A percentile compares a stretch with the other conserved stretches of the same genome.
Evolutionary conservation across 2,329 filamentous ascomycete species (phyloP).

Genomic region (Orbilia brochopaga): DNA sequence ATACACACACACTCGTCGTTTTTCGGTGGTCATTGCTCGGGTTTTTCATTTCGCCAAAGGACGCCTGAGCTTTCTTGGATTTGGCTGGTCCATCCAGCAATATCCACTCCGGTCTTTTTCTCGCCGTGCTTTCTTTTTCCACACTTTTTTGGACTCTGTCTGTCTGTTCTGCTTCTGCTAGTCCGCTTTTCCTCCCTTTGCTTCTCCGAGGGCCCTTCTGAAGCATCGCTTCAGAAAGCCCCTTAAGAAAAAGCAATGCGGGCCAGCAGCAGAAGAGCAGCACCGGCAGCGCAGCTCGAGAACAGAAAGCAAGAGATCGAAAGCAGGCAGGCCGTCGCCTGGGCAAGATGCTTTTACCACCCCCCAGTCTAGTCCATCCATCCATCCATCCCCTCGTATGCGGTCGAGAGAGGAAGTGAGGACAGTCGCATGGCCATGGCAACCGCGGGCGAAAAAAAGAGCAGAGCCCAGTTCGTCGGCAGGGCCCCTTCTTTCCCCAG

Average conservation of each 20-base stretch:
- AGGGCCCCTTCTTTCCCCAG: slow-evolving; percentile 24
- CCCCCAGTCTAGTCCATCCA: slow-evolving; percentile 11
- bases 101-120: slow-evolving; percentile 35
- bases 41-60: slow-evolving; percentile 51
- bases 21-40: slow-evolving; percentile 40
- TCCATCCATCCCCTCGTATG: slow-evolving; percentile 6
- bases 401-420: slow-evolving; percentile 6
- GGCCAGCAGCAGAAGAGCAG: slow-evolving; percentile 1
- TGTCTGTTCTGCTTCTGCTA: slow-evolving; percentile 10
- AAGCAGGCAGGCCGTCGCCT: slow-evolving; percentile 35
- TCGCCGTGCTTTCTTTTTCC: slow-evolving; percentile 23
- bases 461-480: neutral
- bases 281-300: slow-evolving; percentile 39
- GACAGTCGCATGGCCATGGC: neutral
- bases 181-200: slow-evolving; percentile 32
- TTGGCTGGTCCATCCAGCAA: slow-evolving; percentile 50
- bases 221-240: slow-evolving; percentile 50
- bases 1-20: slow-evolving; percentile 41
- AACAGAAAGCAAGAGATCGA: slow-evolving; percentile 25
- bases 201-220: slow-evolving; percentile 47
- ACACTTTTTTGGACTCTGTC: neutral
- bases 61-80: slow-evolving; percentile 50
- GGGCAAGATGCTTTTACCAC: slow-evolving; percentile 2
- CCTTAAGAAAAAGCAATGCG: slow-evolving; percentile 50
- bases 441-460: slow-evolving; percentile 1